Conservation (phyloP, 768 basidiomycete species). For the Goffeauzyma gilvescens region DNA sequence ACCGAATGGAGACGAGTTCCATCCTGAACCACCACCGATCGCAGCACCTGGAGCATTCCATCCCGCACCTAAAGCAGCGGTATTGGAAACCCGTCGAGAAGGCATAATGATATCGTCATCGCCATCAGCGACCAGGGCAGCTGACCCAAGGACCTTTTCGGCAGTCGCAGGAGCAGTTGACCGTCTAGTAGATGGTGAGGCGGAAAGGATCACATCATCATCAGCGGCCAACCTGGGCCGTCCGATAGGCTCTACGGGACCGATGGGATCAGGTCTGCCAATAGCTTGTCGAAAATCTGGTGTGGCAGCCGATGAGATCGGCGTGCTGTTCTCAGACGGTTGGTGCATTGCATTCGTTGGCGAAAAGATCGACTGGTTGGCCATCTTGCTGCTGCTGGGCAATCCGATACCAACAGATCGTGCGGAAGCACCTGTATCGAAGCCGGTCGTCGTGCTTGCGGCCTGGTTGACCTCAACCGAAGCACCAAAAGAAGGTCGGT, state of each 20-base stretch:
- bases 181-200: conserved; percentile 6
- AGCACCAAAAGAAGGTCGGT: not conserved
- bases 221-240: conserved; percentile 6
- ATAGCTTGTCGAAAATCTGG: conserved; percentile 3
- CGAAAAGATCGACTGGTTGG: conserved; percentile 1
- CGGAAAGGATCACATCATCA: conserved; percentile 1
- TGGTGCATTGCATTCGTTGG: not conserved
- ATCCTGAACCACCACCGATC: too few species aligned
- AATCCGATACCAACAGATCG: too few species aligned
- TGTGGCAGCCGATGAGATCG: not conserved
- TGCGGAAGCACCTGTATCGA: too few species aligned
- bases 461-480: too few species aligned
- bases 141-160: conserved; percentile 27
- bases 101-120: conserved; percentile 28
- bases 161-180: conserved; percentile 14
- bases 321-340: not conserved
- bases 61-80: too few species aligned
- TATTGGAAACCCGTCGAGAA: conserved; percentile 17
- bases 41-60: too few species aligned
- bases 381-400: conserved; percentile 2
- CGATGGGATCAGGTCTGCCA: conserved; percentile 6
- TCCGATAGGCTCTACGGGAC: conserved; percentile 18
- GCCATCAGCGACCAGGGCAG: conserved; percentile 20
- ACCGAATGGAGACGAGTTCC: too few species aligned
- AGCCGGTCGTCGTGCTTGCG: too few species aligned